Base-by-base conservation (phyloP, 148 eudicot species). In the Silene uniflora region DNA sequence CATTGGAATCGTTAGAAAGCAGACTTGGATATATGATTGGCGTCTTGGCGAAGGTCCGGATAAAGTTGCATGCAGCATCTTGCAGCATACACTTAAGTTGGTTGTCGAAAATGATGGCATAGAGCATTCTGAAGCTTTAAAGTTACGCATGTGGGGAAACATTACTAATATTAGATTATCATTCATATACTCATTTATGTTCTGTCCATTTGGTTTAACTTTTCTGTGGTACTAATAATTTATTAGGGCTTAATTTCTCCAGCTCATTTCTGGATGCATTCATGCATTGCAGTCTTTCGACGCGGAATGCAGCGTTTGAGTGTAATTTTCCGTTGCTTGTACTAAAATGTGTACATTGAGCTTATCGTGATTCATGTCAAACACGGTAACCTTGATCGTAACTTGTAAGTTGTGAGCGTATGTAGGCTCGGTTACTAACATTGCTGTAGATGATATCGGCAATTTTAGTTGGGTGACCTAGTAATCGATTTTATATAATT, bases 61-160 rank as follows among this genome's bases (percentile, higher is more conserved):
- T 29, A 46, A 22, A 69, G 25, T 55, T 21, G 22, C 17, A 56
- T 68, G 42, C 42, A 35, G 42, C 19, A 56, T 76, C 8, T 6
- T 65, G 6, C 29, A 39, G 44, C 67, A 21, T 2, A 35, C 19
- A 6, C 0, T 73, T 29, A 6, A 1, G 32, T 29, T 32, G 35
- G 35, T 25, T 32, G 56, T 62, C n/a, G n/a, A n/a, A 73, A 23
- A 12, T 21, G 54, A 61, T 42, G 32, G 39, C 52, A 25, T 44
- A 12, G 47, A 69, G 7, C 72, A 44, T 69, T 54, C 62, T 54
- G 58, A 71, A 52, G 23, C 73, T 71, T 71, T 71, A 55, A 71
- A 71, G 73, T 54, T 35, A 71, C 39, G 62, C 73, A 52, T 71
- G 73, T 52, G 60, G 71, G 71, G 16, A 67, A 65, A n/a, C 69